These are phyloP conservation scores for Chalaropsis ovoidea DNA, from an alignment of 2,329 filamentous ascomycete genomes.

Conservation along the genomic window DNA sequence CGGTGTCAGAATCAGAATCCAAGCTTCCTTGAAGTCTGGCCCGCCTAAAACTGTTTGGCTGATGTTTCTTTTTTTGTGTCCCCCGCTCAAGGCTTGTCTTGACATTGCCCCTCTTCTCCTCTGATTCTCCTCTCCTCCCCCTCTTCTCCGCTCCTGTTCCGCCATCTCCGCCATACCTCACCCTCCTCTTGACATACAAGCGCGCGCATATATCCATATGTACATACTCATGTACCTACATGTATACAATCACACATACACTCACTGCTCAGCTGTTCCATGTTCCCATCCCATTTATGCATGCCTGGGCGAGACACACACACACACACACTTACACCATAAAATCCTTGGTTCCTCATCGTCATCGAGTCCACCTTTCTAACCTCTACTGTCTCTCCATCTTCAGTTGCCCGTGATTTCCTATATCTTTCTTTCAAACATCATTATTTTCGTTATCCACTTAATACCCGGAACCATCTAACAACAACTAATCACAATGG, in stretches of 20 bases:
- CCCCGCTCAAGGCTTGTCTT: not conserved
- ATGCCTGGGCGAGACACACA: not conserved
- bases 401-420: not conserved
- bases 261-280: not conserved
- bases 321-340: not conserved
- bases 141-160: not conserved
- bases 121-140: not conserved
- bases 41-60: not conserved
- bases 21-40: not conserved
- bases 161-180: not conserved
- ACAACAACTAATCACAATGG: conserved; percentile 25
- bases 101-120: not conserved
- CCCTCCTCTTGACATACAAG: not conserved
- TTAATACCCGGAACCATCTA: not conserved
- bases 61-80: not conserved
- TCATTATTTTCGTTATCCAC: not conserved
- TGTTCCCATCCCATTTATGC: not conserved
- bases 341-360: not conserved
- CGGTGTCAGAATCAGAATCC: conserved; percentile 4
- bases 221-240: not conserved
- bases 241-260: not conserved
- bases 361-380: not conserved
- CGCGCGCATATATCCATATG: not conserved
- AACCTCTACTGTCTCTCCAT: not conserved
- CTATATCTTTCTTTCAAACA: not conserved